Base-by-base conservation (phyloP, 257 asterid species). In the Orobanche coerulescens region DNA sequence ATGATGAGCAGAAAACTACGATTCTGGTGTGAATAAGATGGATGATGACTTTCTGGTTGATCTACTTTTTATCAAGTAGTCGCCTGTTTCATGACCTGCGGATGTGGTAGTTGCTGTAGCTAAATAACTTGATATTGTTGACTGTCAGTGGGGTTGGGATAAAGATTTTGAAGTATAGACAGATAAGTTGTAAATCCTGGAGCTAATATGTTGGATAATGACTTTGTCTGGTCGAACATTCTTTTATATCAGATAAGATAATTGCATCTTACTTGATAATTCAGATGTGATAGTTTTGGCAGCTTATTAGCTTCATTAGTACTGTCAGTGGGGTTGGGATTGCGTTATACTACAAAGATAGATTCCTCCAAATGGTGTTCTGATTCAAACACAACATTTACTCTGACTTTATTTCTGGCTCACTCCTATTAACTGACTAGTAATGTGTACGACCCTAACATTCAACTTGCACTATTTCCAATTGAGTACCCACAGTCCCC, bases 1-100 rank as follows among this genome's bases (percentile, higher is more conserved):
- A 31, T 24, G 15, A 18, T 63, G 52, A 23, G 25, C 10, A 23
- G 14, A 57, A 55, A 26, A 52, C 24, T 37, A 48, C n/a, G 23
- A 8, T 47, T 46, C 48, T 72, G 39, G 25, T 36, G 28, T 46
- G 39, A 64, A 30, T 36, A n/a, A 48, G 66, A 18, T 62, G 60
- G 63, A 62, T 47, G 13, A 23, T 23, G 28, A 14, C 46, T 14
- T 34, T 8, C 6, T 47, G 33, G 28, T 30, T 0, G 19, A 47
- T 6, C 24, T 20, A 50, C 19, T 16, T 68, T 20, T 37, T 9
- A 24, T 36, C 52, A 25, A 23, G 51, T 39, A 10, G 23, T n/a
- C 33, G 22, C 44, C 46, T 52, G 24, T 19, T 47, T 31, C 44
- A 61, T 28, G 68, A 43, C 18, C 28, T 40, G 26, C 22, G 23